Conservation (phyloP, 75 land plant genomes). For the Pseudotsuga menziesii region DNA sequence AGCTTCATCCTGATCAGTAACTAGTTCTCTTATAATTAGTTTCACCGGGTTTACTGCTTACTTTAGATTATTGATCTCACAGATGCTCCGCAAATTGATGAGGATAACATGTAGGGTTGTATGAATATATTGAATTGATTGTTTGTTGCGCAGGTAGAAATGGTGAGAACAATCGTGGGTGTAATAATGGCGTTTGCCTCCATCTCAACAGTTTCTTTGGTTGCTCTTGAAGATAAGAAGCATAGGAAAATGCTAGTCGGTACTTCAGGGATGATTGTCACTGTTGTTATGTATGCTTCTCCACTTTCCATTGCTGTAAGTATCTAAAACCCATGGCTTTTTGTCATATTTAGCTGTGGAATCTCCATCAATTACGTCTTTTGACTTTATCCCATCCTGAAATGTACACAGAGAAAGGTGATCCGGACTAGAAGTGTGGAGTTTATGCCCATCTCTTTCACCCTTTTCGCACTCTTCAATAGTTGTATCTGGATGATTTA, state of each 20-base stretch:
- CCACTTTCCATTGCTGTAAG: slow-evolving; percentile 46
- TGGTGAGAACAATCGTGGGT: neutral
- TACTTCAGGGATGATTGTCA: slow-evolving; percentile 27
- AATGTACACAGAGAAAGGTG: slow-evolving; percentile 40
- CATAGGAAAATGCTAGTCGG: slow-evolving; percentile 44
- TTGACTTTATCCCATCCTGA: neutral
- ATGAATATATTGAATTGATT: too few relatives aligned
- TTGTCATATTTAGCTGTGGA: neutral
- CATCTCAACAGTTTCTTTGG: slow-evolving; percentile 21
- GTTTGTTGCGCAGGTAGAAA: too few relatives aligned
- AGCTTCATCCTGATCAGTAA: too few relatives aligned
- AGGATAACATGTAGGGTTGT: too few relatives aligned
- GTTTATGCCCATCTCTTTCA: slow-evolving; percentile 73
- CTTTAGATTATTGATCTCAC: too few relatives aligned
- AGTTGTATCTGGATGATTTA: slow-evolving; percentile 61
- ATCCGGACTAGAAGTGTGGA: slow-evolving; percentile 73
- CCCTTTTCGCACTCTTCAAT: slow-evolving; percentile 42
- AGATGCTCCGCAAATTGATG: too few relatives aligned
- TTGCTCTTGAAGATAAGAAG: slow-evolving; percentile 29
- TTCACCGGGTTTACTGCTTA: too few relatives aligned
- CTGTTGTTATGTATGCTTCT: slow-evolving; percentile 40
- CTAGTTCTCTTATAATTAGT: too few relatives aligned
- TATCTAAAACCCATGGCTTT: neutral
- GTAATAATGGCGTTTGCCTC: slow-evolving; percentile 19
- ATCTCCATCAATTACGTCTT: neutral